These are phyloP conservation scores for Aquilaria malaccensis DNA, from an alignment of 345 rosid species.

Conservation along the genomic window DNA sequence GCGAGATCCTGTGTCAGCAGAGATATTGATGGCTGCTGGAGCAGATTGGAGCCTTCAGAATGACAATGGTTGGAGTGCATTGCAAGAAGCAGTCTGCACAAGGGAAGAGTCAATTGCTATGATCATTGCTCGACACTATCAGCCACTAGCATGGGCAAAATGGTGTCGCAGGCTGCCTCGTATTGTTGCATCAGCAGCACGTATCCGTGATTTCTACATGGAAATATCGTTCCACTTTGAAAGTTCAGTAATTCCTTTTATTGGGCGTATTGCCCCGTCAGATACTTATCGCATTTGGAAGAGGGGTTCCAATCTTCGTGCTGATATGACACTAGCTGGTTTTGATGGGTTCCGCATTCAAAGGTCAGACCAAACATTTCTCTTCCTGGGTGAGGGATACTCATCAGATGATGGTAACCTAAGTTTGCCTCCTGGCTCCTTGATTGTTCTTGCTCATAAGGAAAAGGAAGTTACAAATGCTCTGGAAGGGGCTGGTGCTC, in stretches of 20 bases:
- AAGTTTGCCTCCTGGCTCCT: conserved; percentile 63
- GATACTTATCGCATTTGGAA: conserved; percentile 99
- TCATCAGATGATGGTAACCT: conserved; percentile 62
- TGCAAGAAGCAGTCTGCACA: conserved; percentile 98
- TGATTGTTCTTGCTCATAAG: conserved; percentile 88
- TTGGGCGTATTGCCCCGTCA: conserved; percentile 95
- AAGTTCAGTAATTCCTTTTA: conserved; percentile 95
- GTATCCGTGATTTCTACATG: conserved; percentile 95
- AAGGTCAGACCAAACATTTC: conserved; percentile 86
- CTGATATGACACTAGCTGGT: conserved; percentile 97
- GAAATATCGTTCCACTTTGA: conserved; percentile 97
- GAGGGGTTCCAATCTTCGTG: conserved; percentile 96
- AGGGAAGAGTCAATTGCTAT: conserved; percentile 89
- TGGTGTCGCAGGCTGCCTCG: conserved; percentile 98
- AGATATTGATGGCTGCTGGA: conserved; percentile 86
- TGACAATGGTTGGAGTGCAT: conserved; percentile 98
- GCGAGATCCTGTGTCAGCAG: conserved; percentile 70
- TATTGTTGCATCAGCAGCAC: conserved; percentile 71
- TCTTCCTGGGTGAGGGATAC: conserved; percentile 90
- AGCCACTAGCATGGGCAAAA: conserved; percentile 99
- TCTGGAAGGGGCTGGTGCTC: conserved; percentile 93
- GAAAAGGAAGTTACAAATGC: conserved; percentile 96
- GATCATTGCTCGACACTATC: conserved; percentile 87
- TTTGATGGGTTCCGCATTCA: conserved; percentile 96
- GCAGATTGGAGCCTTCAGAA: conserved; percentile 99